Evolutionary conservation across 495 filamentous ascomycete genomes (phyloP).

Genomic region (Jackrogersella multiformis): DNA sequence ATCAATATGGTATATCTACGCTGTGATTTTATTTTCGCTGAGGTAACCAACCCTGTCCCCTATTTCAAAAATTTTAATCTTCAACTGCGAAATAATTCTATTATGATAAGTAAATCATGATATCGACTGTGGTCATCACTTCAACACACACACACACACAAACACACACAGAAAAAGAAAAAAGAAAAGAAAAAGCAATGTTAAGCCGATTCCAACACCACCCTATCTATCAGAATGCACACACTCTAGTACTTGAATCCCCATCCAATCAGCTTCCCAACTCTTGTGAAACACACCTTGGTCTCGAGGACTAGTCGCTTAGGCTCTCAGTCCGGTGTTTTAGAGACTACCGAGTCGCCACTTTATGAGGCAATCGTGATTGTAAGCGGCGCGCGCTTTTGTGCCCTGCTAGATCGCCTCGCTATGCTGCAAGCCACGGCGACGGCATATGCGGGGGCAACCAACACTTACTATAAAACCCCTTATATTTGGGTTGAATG

Average conservation of each 20-base stretch:
- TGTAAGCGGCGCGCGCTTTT: constrained; percentile 9
- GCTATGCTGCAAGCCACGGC: not conserved
- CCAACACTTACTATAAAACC: constrained; percentile 21
- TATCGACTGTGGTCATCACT: too few relatives aligned
- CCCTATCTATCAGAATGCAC: not conserved
- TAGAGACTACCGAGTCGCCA: constrained; percentile 22
- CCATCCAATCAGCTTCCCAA: constrained; percentile 17
- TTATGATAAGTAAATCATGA: too few relatives aligned
- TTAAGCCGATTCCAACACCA: too few relatives aligned
- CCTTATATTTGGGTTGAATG: constrained; percentile 17
- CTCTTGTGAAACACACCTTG: constrained; percentile 19
- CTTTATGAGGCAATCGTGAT: constrained; percentile 24
- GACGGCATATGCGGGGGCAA: not conserved
- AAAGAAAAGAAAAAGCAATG: too few relatives aligned
- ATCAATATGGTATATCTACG: too few relatives aligned
- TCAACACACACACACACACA: too few relatives aligned
- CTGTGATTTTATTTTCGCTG: too few relatives aligned
- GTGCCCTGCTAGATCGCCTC: not conserved
- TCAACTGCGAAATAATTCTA: too few relatives aligned
- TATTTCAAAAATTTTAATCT: too few relatives aligned
- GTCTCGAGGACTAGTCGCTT: constrained; percentile 35
- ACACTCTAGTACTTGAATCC: constrained; percentile 14
- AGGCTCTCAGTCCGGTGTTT: constrained; percentile 23
- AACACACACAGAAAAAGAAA: too few relatives aligned
- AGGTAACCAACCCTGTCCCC: too few relatives aligned